Evolutionary conservation across 2,329 filamentous ascomycete genomes (phyloP), one percentile per base, ranked within the genome.

Genomic region (Claviceps sorghi): DNA sequence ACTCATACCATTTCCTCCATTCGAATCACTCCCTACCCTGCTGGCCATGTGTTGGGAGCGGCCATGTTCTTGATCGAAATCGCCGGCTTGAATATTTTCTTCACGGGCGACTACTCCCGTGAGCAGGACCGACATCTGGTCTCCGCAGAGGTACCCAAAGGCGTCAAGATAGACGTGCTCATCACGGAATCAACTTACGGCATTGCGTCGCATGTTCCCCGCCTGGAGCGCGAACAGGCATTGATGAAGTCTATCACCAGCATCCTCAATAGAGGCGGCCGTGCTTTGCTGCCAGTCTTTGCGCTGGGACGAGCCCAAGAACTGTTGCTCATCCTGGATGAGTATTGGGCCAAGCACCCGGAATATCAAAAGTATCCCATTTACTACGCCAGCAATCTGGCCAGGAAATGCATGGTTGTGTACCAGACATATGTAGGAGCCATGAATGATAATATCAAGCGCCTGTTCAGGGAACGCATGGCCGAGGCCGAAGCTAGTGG

Each of bases 381-480:
- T 56, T 98, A 97, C 72, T 98, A 97, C 67, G 94, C 94, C 52
- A 93, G 88, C 61, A 95, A 95, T 61, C 79, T 97, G 43, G 93
- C 93, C 1, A 77, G 91, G 56, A 93, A 95, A 68, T 98, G 93
- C 71, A 98, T 98, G 93, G 80, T 96, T 32, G 89, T 97, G 3
- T 98, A 98, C 65, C 93, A 97, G 66, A 98, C 93, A 1, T 98
- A 97, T 62, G 88, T 97, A 48, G 88, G 90, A 48, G 89, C 90
- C 52, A 98, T 98, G 93, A 98, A 98, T 65, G 91, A 97, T 63
- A 97, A 96, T 62, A 97, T 98, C 73, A 96, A 95, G 67, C 81
- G 88, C 11, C 78, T 95, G n/a, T 96, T 96, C 69, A 79, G 86
- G 51, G 89, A 94, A 67, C 82, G 88, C 48, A 94, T 95, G 81